Evolutionary conservation across 768 basidiomycete species (phyloP), one percentile per base, ranked within the genome.

Genomic region (Gloeostereum incarnatum): DNA sequence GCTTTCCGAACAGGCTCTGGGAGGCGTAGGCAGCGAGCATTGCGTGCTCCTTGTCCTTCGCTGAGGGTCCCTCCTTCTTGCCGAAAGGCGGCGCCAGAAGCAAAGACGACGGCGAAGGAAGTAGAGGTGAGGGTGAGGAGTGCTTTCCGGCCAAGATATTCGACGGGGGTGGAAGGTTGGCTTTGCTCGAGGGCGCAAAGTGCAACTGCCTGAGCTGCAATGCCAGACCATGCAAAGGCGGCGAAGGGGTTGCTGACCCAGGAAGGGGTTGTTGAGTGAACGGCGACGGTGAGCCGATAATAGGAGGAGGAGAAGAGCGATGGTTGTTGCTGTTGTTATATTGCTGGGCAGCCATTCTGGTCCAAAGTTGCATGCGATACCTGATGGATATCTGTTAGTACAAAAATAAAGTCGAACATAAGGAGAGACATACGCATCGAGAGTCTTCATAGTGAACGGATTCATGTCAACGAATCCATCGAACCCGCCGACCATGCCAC

Each of bases 331-430:
- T 27, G 26, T 27, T 27, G 26, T 27, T 27, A 14, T 27, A 8
- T 38, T 75, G 82, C 47, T 89, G 88, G 22, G 77, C 69, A 0
- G 89, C 89, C 78, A 94, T 86, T 61, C 83, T 76, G 23, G 80
- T 75, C 92, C 91, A 94, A 0, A 96, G 67, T 44, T 94, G 91
- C 85, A 91, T 91, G 29, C 91, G 74, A 54, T 82, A 82, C 8
- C 74, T 76, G 45, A 19, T 35, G 26, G 35, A 48, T 22, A 36
- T 43, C n/a, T 38, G 40, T 20, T 30, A 39, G 29, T 35, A 38
- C 43, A 5, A 39, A 23, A 35, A 42, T 35, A 38, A 27, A 32
- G 16, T 45, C 27, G 37, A 17, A 33, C 30, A 31, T 39, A 33
- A 45, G 30, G 30, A 43, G 21, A 44, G 7, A 73, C 74, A 49